Conservation (phyloP, 1,284 basidiomycete species). For the Ganoderma sp. region DNA sequence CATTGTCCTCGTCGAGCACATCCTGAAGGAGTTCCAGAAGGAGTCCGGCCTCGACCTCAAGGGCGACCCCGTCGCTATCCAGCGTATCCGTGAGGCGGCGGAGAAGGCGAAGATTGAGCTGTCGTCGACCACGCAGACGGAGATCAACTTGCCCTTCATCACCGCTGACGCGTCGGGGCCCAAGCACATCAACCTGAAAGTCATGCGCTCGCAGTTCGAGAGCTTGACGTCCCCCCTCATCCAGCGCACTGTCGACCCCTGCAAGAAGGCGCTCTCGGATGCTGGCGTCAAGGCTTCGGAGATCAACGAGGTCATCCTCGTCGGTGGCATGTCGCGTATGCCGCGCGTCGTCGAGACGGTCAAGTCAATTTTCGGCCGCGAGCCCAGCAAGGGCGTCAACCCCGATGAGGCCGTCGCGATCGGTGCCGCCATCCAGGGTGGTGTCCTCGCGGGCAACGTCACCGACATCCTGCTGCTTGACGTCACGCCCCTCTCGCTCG, state of each 20-base stretch:
- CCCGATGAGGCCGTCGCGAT: constrained; percentile 96
- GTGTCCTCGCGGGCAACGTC: constrained; percentile 95
- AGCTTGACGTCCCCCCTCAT: constrained; percentile 83
- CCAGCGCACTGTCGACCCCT: constrained; percentile 93
- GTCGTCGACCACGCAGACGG: constrained; percentile 92
- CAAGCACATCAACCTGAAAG: constrained; percentile 94
- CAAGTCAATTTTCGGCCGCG: constrained; percentile 90
- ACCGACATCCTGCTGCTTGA: constrained; percentile 96
- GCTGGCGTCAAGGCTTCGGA: constrained; percentile 93
- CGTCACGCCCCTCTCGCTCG: constrained; percentile 93
- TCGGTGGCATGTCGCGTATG: constrained; percentile 99
- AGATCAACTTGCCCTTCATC: constrained; percentile 97
- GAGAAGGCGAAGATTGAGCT: constrained; percentile 99
- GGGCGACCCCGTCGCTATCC: constrained; percentile 95
- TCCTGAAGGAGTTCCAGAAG: constrained; percentile 95
- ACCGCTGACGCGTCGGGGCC: constrained; percentile 93
- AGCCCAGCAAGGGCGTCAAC: constrained; percentile 98
- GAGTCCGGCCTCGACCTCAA: constrained; percentile 84
- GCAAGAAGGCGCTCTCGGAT: constrained; percentile 94
- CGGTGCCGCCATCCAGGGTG: constrained; percentile 97
- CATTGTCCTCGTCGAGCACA: constrained; percentile 86
- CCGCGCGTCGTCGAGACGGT: constrained; percentile 94
- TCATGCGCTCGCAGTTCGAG: constrained; percentile 92
- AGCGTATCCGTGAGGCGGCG: constrained; percentile 97
- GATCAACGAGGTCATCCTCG: constrained; percentile 95